These are phyloP conservation scores for Geotrichum aggregatum DNA, from an alignment of 1,139 yeast species.

Conservation along the genomic window DNA sequence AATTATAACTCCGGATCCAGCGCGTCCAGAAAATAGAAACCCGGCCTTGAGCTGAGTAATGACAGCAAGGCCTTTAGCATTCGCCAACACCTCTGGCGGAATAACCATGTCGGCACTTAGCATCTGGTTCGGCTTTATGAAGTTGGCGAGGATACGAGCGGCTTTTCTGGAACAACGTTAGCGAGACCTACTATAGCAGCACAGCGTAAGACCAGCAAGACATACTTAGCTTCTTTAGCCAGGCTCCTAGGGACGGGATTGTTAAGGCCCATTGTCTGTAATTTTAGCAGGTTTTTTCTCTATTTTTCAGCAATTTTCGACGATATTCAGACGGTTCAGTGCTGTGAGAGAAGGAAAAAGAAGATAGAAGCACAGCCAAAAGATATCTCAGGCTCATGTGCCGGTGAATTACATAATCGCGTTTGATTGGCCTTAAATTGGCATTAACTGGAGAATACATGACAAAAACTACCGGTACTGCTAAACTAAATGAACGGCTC, in stretches of 20 bases:
- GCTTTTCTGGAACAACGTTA: constrained; percentile 58
- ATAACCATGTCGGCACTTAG: constrained; percentile 84
- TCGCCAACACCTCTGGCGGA: constrained; percentile 81
- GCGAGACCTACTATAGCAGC: neutral
- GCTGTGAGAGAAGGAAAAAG: too few species aligned
- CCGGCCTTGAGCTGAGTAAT: constrained; percentile 84
- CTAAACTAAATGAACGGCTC: too few species aligned
- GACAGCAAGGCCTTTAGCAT: constrained; percentile 89
- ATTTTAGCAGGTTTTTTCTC: neutral
- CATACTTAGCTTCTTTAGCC: constrained; percentile 79
- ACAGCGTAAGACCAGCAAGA: constrained; percentile 27
- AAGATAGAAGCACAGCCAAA: too few species aligned
- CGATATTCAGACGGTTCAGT: neutral
- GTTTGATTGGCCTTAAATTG: neutral
- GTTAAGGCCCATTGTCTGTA: constrained; percentile 62
- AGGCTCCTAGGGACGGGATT: constrained; percentile 94
- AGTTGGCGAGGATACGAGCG: constrained; percentile 86
- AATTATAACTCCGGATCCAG: constrained; percentile 94
- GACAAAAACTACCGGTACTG: too few species aligned
- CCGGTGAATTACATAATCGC: neutral
- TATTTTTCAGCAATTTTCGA: neutral
- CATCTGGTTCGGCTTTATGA: constrained; percentile 91
- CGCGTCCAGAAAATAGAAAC: constrained; percentile 90
- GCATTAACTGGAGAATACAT: too few species aligned
- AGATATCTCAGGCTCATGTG: neutral